phyloP scores from a whole-genome alignment of 208 protist species.

The Trypanosoma cruzi region DNA sequence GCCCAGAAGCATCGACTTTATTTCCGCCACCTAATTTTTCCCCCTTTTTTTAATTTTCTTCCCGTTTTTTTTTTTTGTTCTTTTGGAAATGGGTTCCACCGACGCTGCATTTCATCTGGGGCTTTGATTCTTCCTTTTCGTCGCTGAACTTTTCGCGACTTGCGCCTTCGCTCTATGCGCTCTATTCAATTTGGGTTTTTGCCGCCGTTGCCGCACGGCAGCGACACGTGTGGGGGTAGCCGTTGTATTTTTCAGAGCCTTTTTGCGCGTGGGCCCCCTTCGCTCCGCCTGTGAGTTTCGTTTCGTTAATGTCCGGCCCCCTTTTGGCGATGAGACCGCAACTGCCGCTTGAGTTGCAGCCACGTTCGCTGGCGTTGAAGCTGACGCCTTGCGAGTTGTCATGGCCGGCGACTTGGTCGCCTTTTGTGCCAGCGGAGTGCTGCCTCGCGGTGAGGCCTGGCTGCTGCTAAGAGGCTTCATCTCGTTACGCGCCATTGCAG shows the following conservation, averaged over 20 bases:
- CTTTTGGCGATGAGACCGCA: background rate
- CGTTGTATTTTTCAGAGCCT: background rate
- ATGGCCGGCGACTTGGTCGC: background rate
- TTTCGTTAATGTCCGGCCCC: background rate
- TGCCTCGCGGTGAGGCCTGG: background rate
- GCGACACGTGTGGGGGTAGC: background rate
- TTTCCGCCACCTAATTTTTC: background rate
- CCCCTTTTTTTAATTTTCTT: background rate
- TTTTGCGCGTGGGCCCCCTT: background rate
- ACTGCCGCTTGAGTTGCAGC: background rate
- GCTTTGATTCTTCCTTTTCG: background rate
- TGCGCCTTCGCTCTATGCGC: slow-evolving; percentile 4
- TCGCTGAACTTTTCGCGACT: background rate
- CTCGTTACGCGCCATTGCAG: slow-evolving; percentile 46
- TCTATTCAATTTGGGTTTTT: slow-evolving; percentile 20
- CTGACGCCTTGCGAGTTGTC: background rate
- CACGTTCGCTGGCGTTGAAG: background rate
- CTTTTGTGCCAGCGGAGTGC: background rate
- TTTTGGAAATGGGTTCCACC: background rate
- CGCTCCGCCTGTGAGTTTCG: background rate
- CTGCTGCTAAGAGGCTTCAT: background rate
- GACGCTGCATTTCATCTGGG: background rate
- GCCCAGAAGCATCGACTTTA: background rate
- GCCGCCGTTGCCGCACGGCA: background rate
- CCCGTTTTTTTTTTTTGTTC: too few species aligned